Evolutionary conservation across 208 protist genomes (phyloP), one percentile per base, ranked within the genome.

Genomic region (Polymyxa betae): DNA sequence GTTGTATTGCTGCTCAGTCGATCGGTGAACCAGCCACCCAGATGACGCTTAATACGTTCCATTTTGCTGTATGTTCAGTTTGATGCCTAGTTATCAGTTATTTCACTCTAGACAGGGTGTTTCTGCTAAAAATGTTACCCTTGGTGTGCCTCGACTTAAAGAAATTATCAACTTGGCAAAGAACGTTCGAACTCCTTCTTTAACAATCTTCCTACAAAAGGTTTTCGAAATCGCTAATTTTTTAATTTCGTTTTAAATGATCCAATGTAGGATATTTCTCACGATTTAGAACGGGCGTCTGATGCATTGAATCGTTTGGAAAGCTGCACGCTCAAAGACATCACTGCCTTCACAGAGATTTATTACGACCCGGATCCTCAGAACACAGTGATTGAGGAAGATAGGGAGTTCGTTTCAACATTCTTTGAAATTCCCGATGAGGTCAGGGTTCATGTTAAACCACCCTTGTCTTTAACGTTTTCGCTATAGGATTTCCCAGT

Each of bases 31-130:
- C 98, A 20, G 97, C 98, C 0, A 99, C 99, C 78, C 99, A 99
- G 94, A 99, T 99, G 98, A 99, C 99, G 12, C 95, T 99, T 0
- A 99, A 99, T 94, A 99, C 98, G 44, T 99, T 99, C 95, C 99
- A 99, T 95, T 99, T 97, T 93, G 99, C 99, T 46, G 99, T 60
- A 60, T 24, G 5, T 29, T 24, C 12, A 60, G 12, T 5, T 29
- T 60, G 5, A 5, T 5, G 12, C 12, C 49, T 5, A 60, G 24
- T 29, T 60, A 29, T 60, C 49, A 29, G 5, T 24, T 60, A 60
- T 29, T 24, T 60, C 12, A 29, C 5, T 60, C 12, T 24, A 24
- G 5, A 5, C 24, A 60, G 49, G 49, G 99, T 93, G 98, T 99
- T 87, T 98, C 97, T 0, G 96, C 96, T 72, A 99, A 99, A 94